Base-by-base conservation (phyloP, 148 eudicot species). In the Cornus suecica region DNA sequence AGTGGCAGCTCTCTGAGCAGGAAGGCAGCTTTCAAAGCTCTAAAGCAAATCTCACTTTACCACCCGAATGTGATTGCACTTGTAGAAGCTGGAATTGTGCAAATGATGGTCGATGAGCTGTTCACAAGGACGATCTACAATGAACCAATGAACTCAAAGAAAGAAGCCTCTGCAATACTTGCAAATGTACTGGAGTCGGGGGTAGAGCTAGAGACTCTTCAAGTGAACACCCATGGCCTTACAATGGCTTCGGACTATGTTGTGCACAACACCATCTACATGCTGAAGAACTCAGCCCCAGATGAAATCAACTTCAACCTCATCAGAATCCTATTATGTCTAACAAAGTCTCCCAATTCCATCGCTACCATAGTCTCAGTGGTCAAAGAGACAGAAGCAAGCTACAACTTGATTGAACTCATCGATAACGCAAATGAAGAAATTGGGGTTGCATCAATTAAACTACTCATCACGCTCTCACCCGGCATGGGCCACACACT, bases 161-260 rank as follows among this genome's bases (percentile, higher is more conserved):
- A 74, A 66, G 91, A 89, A 77, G 98, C 94, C 65, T 83, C 92
- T n/a, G 81, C 80, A 68, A 86, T 91, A 79, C 86, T 93, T 27
- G 97, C 93, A 73, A 90, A 93, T 56, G 84, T 93, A 80, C 90
- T 93, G 4, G 92, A 89, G 70, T 89, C 98, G 7, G 93, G 91
- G 51, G 45, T 79, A 51, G 87, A 77, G 61, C 72, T 89, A 27
- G 86, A 88, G 70, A 80, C 81, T 69, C 77, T 91, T 69, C 82
- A 76, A 66, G 82, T 85, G 41, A 90, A 80, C 72, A 69, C 76
- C 23, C 80, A 81, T 74, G 91, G 87, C 28, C 92, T 82, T 79
- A 80, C 84, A 58, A 71, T 91, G 83, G 78, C 72, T 61, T 90
- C 91, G 52, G 84, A 83, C 42, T 88, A 85, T 79, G 80, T 88